Evolutionary conservation across 2,329 filamentous ascomycete genomes (phyloP).

Genomic region (Cytospora piceae): DNA sequence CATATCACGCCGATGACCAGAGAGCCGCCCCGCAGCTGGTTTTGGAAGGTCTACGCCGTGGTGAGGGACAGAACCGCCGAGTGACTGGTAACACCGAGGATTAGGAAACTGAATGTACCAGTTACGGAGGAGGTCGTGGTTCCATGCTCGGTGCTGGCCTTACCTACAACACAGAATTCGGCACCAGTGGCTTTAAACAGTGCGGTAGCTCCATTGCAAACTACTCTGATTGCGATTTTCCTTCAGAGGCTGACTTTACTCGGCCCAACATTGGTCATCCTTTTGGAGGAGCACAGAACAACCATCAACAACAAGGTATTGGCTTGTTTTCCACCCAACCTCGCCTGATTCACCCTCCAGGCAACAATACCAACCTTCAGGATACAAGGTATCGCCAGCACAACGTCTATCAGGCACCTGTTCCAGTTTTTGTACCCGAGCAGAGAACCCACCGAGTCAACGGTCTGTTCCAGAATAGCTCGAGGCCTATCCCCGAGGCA

Average conservation of each 20-base stretch:
- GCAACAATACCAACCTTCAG: constrained; percentile 17
- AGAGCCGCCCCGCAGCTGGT: neutral
- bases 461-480: constrained; percentile 36
- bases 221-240: constrained; percentile 35
- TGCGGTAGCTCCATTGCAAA: constrained; percentile 31
- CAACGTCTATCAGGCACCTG: constrained; percentile 16
- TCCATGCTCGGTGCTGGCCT: constrained; percentile 20
- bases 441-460: constrained; percentile 40
- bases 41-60: neutral
- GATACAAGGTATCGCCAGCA: constrained; percentile 30
- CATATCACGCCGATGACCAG: neutral
- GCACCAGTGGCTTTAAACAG: constrained; percentile 19
- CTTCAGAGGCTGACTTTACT: constrained; percentile 2
- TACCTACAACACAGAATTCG: constrained; percentile 3
- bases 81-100: constrained; percentile 28
- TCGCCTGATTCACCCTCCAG: constrained; percentile 28
- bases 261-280: neutral
- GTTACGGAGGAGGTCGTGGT: constrained; percentile 19
- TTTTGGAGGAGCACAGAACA: neutral
- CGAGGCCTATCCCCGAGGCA: constrained; percentile 6
- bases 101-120: constrained; percentile 28
- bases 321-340: constrained; percentile 5
- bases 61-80: constrained; percentile 9
- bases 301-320: neutral
- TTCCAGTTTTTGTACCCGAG: constrained; percentile 37